Evolutionary conservation across 2,329 filamentous ascomycete species (phyloP), one percentile per base, ranked within the genome.

Genomic region (Ceratocystis cubensis): DNA sequence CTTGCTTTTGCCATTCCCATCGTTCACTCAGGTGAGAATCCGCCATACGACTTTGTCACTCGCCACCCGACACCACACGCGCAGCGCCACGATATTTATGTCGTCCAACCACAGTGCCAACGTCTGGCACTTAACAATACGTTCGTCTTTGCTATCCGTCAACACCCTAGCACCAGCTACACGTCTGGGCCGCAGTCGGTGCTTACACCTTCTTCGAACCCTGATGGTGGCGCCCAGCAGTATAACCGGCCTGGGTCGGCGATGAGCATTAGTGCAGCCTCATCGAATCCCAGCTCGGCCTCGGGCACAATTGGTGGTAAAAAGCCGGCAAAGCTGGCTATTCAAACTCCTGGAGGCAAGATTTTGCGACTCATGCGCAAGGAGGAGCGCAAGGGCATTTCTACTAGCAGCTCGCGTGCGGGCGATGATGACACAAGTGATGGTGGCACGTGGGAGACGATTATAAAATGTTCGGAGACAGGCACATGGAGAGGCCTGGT

Each of bases 41-140:
- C 94, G 2, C 84, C 89, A 0, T 99, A 96, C 75, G 91, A 96
- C 68, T 99, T 97, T 75, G 82, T 96, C 59, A 88, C 88, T 48
- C 85, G 94, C 3, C 94, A 99, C 74, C 95, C 95, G 6, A 99
- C 94, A 2, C 94, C 94, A 7, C 94, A 99, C 75, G 94, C 94
- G n/a, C 91, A 96, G 73, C 85, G 93, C 53, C 92, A 99, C 75
- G 94, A 99, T 74, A 86, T 99, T 67, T 99, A 99, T 75, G 89
- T 99, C 69, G 89, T 92, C 57, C 94, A 97, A 73, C 94, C 95
- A 1, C 95, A 99, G 75, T 99, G 94, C 74, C 83, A 88, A 70
- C 85, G 87, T 30, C 80, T 99, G 33, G 92, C 91, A 1, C 81
- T 96, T 66, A 96, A 97, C 78, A 97, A 99, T 74, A 99, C 94